Evolutionary conservation across 352 stramenopile species (phyloP).

Genomic region (Phytophthora tentaculata): DNA sequence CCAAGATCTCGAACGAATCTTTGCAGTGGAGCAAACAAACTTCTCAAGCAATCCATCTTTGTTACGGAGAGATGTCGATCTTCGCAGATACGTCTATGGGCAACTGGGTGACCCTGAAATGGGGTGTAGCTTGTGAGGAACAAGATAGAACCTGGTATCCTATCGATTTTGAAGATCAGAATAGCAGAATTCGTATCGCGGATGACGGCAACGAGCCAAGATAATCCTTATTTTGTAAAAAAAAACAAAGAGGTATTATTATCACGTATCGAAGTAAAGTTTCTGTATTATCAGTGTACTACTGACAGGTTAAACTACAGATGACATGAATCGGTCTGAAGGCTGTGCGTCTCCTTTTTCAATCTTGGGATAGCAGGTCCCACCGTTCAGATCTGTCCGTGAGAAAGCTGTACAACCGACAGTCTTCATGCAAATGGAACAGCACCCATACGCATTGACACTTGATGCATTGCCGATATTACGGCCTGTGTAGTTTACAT

Average conservation of each 20-base stretch:
- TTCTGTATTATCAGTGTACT: too few relatives aligned
- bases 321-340: constrained; percentile 24
- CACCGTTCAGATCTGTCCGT: constrained; percentile 49
- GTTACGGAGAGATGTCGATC: constrained; percentile 1
- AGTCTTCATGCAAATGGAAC: constrained; percentile 36
- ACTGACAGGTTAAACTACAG: constrained; percentile 29
- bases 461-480: constrained; percentile 25
- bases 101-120: constrained; percentile 20
- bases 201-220: neutral
- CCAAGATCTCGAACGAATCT: constrained; percentile 9
- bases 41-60: constrained; percentile 5
- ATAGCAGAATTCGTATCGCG: constrained; percentile 15
- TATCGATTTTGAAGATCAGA: constrained; percentile 30
- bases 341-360: constrained; percentile 29
- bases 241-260: neutral
- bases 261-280: too few relatives aligned
- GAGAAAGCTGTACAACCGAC: constrained; percentile 51
- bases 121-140: constrained; percentile 13
- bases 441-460: constrained; percentile 31
- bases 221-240: neutral
- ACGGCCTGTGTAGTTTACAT: constrained; percentile 34
- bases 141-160: constrained; percentile 23
- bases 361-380: constrained; percentile 74
- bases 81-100: constrained; percentile 7
- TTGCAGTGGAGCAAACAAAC: constrained; percentile 6